Evolutionary conservation across 352 stramenopile genomes (phyloP).

Genomic region (Globisporangium barbulae): DNA sequence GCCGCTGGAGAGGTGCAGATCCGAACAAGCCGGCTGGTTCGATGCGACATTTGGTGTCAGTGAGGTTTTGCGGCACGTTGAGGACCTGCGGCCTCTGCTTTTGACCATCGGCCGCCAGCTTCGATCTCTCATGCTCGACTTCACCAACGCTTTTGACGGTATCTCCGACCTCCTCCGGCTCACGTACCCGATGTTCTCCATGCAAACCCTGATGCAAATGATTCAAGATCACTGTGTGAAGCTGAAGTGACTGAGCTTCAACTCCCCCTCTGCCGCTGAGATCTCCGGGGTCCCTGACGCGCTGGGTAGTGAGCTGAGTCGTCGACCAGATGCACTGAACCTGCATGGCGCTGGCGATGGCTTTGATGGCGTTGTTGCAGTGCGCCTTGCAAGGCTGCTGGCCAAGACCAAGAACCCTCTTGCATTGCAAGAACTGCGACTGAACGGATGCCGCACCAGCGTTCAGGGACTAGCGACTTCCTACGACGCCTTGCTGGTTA

Average conservation of each 20-base stretch:
- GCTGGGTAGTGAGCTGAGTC: neutral
- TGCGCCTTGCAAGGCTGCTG: neutral
- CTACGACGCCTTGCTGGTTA: neutral
- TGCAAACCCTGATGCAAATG: neutral
- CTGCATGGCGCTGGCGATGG: neutral
- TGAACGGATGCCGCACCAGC: neutral
- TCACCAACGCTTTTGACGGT: too few relatives aligned
- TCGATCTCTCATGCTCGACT: neutral
- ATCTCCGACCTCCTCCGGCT: neutral
- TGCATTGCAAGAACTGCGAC: neutral
- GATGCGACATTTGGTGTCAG: neutral
- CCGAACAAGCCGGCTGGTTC: neutral
- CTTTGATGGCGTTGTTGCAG: neutral
- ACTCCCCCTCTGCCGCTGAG: neutral
- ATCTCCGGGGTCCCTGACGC: neutral
- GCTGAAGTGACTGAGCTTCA: neutral
- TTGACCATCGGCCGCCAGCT: neutral
- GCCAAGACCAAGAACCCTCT: neutral
- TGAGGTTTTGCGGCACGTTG: neutral
- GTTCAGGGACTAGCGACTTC: neutral
- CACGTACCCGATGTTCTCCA: neutral
- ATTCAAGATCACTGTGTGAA: neutral
- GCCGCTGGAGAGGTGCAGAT: neutral
- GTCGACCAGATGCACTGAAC: neutral
- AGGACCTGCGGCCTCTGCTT: neutral